Percentiles rank a stretch among this genome's conserved stretches.
Evolutionary conservation across 169 alveolate species (phyloP).

Genomic region (Cryptosporidium tyzzeri): DNA sequence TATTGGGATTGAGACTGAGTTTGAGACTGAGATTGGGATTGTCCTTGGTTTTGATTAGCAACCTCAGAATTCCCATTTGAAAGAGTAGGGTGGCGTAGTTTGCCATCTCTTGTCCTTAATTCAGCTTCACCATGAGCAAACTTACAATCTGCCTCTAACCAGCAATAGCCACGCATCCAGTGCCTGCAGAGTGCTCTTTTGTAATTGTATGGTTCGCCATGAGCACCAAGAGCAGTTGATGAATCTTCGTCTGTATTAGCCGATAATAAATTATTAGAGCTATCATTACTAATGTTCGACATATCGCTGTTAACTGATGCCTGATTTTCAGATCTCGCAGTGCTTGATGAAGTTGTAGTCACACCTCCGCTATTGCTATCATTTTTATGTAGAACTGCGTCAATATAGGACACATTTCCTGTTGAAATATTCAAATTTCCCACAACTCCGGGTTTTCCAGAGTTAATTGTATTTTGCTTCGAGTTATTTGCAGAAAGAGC

Average conservation of each 20-base stretch:
- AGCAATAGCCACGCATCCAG: conserved; percentile 77
- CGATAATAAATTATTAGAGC: background rate
- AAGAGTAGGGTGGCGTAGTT: conserved; percentile 64
- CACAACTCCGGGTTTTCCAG: conserved; percentile 2
- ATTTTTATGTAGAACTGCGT: conserved; percentile 67
- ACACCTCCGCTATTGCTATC: conserved; percentile 8
- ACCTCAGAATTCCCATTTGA: conserved; percentile 17
- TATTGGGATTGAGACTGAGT: conserved; percentile 11
- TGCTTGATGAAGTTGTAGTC: conserved; percentile 6
- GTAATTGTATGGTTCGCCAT: conserved; percentile 73
- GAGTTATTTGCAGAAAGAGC: conserved; percentile 24
- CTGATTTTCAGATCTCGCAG: conserved; percentile 54
- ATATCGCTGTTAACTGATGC: conserved; percentile 24
- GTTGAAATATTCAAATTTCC: conserved; percentile 28
- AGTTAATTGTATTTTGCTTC: conserved; percentile 22
- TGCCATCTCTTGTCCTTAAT: conserved; percentile 72
- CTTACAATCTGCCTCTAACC: conserved; percentile 74
- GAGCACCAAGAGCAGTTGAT: conserved; percentile 36
- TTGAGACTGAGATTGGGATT: conserved; percentile 21
- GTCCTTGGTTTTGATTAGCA: conserved; percentile 21
- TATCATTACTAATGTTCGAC: conserved; percentile 32
- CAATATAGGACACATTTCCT: conserved; percentile 69
- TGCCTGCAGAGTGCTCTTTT: conserved; percentile 74
- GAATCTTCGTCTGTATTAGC: conserved; percentile 47
- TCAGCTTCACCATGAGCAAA: conserved; percentile 76